Evolutionary conservation across 768 basidiomycete genomes (phyloP).

Genomic region (Gelatoporia subvermispora): DNA sequence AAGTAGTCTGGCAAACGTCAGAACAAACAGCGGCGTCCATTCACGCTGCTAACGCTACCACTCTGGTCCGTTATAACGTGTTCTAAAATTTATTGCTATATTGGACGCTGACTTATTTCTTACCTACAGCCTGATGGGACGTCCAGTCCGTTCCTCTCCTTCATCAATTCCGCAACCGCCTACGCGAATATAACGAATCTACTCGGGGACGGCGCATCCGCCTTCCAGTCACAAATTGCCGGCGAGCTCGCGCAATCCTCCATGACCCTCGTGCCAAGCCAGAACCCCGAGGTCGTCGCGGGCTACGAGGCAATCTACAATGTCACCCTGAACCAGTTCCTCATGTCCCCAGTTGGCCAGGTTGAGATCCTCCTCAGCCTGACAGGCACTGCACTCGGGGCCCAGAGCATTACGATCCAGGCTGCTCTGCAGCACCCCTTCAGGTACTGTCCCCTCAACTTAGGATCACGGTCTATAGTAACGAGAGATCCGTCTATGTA

Average conservation of each 20-base stretch:
- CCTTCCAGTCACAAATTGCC: slow-evolving; percentile 26
- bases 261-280: slow-evolving; percentile 39
- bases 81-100: background rate
- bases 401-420: slow-evolving; percentile 49
- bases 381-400: slow-evolving; percentile 32
- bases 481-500: slow-evolving; percentile 12
- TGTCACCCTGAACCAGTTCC: slow-evolving; percentile 34
- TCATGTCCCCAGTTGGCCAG: slow-evolving; percentile 40
- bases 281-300: slow-evolving; percentile 38
- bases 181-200: slow-evolving; percentile 51
- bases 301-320: slow-evolving; percentile 57
- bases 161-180: slow-evolving; percentile 59
- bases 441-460: slow-evolving; percentile 28
- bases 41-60: slow-evolving; percentile 21
- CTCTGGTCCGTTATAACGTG: slow-evolving; percentile 10
- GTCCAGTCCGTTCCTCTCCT: slow-evolving; percentile 40
- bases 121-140: slow-evolving; percentile 10
- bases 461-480: background rate
- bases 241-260: slow-evolving; percentile 27
- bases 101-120: background rate
- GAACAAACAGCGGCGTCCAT: slow-evolving; percentile 34
- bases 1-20: slow-evolving; percentile 33
- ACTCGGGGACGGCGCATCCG: slow-evolving; percentile 32
- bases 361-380: slow-evolving; percentile 51
- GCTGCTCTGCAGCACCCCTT: slow-evolving; percentile 63